Conservation (phyloP, 2,329 filamentous ascomycete genomes). For the Colletotrichum magnum region DNA sequence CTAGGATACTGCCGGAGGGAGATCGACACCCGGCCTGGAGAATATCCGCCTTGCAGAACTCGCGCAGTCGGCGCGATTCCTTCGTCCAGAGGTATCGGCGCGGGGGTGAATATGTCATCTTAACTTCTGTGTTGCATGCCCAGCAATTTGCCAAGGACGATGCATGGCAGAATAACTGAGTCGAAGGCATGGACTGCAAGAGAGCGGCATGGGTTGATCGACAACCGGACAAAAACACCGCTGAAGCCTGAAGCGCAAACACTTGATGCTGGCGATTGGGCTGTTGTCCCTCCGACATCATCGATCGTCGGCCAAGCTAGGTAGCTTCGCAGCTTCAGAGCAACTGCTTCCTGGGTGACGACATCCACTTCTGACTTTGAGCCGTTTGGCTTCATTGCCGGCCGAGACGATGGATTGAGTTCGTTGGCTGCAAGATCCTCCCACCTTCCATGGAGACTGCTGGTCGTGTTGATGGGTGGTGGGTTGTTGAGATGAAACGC, state of each 20-base stretch:
- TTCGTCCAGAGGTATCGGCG: background rate
- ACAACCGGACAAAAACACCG: background rate
- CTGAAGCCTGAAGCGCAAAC: background rate
- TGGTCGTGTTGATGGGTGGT: background rate
- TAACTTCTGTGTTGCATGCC: conserved; percentile 24
- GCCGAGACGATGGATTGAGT: background rate
- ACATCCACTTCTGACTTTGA: conserved; percentile 10
- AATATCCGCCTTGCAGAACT: conserved; percentile 8
- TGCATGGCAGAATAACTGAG: conserved; percentile 6
- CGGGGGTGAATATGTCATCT: conserved; percentile 3
- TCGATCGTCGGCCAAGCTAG: background rate
- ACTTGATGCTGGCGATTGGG: background rate
- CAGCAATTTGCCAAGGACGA: conserved; percentile 18
- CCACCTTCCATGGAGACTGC: conserved; percentile 1
- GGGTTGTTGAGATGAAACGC: conserved; percentile 29
- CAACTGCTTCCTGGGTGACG: conserved; percentile 4
- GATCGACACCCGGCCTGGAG: conserved; percentile 7
- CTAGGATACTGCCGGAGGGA: conserved; percentile 3
- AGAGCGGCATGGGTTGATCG: background rate
- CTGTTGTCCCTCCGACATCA: background rate
- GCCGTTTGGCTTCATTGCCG: background rate
- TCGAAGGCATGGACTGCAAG: background rate
- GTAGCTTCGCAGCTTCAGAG: background rate
- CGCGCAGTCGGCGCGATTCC: background rate
- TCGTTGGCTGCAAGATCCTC: conserved; percentile 1